Conservation (phyloP, 2,329 filamentous ascomycete genomes). For the Scolecobasidium constrictum region DNA sequence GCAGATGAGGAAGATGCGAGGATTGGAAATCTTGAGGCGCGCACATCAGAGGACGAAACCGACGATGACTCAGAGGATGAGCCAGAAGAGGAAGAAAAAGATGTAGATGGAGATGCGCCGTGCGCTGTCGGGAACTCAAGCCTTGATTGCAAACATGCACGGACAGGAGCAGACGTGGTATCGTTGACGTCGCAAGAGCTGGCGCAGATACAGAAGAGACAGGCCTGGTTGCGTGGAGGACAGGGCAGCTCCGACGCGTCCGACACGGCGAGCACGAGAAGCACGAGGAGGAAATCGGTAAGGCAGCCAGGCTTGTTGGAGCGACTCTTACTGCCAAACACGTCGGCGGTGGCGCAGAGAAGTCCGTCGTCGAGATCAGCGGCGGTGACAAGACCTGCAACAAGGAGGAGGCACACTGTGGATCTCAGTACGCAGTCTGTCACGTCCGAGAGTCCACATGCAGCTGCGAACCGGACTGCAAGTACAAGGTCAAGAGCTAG, state of each 20-base stretch:
- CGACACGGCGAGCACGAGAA: constrained; percentile 1
- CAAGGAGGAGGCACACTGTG: too few species aligned
- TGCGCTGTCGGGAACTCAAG: background rate
- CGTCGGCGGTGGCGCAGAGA: background rate
- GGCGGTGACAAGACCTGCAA: background rate
- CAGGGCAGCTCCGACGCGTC: background rate
- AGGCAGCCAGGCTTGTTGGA: constrained; percentile 2
- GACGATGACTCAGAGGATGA: background rate
- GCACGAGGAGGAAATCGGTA: background rate
- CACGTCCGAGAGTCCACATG: too few species aligned
- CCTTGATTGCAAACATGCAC: too few species aligned
- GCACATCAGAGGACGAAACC: too few species aligned
- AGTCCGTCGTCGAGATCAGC: background rate
- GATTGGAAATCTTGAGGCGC: too few species aligned
- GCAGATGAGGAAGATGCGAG: too few species aligned
- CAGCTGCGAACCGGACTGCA: too few species aligned
- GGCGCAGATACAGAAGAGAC: constrained; percentile 2
- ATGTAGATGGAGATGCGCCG: background rate
- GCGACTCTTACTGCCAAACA: constrained; percentile 1
- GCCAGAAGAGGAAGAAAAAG: background rate
- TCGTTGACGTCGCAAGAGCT: too few species aligned
- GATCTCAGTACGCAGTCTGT: too few species aligned
- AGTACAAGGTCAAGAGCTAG: too few species aligned
- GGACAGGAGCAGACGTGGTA: too few species aligned
- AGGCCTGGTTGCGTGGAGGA: background rate